Evolutionary conservation across 2,329 filamentous ascomycete genomes (phyloP).

Genomic region (Acephala macrosclerotiorum): DNA sequence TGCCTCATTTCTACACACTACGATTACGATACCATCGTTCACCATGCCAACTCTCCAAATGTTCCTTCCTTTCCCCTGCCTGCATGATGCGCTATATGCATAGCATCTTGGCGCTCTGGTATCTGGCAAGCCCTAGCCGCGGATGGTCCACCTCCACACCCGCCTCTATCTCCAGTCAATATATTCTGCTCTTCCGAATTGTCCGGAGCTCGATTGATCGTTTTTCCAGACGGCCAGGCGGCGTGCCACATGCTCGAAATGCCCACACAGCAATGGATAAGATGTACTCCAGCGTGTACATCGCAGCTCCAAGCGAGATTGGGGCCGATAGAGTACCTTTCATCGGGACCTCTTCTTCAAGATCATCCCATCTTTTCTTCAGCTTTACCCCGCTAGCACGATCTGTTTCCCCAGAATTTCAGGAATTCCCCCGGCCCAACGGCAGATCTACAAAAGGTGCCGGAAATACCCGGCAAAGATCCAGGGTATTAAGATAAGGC

Average conservation of each 20-base stretch:
- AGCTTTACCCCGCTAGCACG: neutral
- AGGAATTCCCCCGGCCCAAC: conserved; percentile 9
- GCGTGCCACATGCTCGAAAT: neutral
- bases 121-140: neutral
- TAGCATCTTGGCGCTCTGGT: neutral
- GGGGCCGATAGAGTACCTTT: neutral
- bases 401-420: conserved; percentile 4
- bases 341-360: conserved; percentile 4
- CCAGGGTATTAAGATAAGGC: conserved; percentile 6
- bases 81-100: neutral
- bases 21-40: neutral
- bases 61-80: neutral
- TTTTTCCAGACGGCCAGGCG: neutral
- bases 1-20: neutral
- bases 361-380: neutral
- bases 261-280: neutral
- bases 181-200: neutral
- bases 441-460: neutral
- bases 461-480: conserved; percentile 13
- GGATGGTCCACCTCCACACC: too few relatives aligned
- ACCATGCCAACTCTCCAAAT: neutral
- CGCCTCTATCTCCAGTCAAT: neutral
- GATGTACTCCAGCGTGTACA: neutral
- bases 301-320: conserved; percentile 4
- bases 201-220: conserved; percentile 4